A percentile compares a stretch with the other conserved stretches of the same genome.
These are phyloP conservation scores for Groenewaldozyma salmanticensis DNA, from an alignment of 805 yeast genomes.

Conservation along the genomic window DNA sequence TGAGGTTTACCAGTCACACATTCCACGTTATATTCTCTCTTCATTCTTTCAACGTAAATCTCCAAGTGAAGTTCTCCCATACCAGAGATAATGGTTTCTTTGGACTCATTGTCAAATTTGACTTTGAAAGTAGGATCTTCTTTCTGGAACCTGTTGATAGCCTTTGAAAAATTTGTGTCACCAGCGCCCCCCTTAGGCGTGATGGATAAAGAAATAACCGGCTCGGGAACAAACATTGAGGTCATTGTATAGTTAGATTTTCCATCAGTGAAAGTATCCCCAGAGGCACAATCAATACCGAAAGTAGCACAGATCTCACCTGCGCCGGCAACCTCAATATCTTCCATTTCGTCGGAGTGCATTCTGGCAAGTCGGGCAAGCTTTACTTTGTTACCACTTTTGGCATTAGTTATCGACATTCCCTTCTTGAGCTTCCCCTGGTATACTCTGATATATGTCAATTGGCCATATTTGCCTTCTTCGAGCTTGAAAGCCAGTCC, in stretches of 20 bases:
- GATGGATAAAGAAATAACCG: slow-evolving; percentile 89
- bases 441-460: slow-evolving; percentile 92
- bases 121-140: slow-evolving; percentile 99
- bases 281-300: slow-evolving; percentile 98
- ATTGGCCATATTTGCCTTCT: slow-evolving; percentile 97
- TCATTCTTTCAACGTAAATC: slow-evolving; percentile 96
- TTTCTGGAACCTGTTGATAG: slow-evolving; percentile 93
- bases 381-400: slow-evolving; percentile 88
- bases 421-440: slow-evolving; percentile 95
- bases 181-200: slow-evolving; percentile 61
- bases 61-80: slow-evolving; percentile 98
- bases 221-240: slow-evolving; percentile 98
- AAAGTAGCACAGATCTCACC: slow-evolving; percentile 99
- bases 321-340: slow-evolving; percentile 86
- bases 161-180: slow-evolving; percentile 90
- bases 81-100: slow-evolving; percentile 91
- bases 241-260: slow-evolving; percentile 77
- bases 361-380: slow-evolving; percentile 90
- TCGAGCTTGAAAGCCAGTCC: slow-evolving; percentile 98
- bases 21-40: slow-evolving; percentile 92
- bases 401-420: slow-evolving; percentile 74
- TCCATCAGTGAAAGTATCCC: slow-evolving; percentile 93
- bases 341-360: slow-evolving; percentile 99
- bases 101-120: slow-evolving; percentile 77
- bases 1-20: slow-evolving; percentile 96